Evolutionary conservation across 2,329 filamentous ascomycete species (phyloP).

Genomic region (Xylariaceae sp.): DNA sequence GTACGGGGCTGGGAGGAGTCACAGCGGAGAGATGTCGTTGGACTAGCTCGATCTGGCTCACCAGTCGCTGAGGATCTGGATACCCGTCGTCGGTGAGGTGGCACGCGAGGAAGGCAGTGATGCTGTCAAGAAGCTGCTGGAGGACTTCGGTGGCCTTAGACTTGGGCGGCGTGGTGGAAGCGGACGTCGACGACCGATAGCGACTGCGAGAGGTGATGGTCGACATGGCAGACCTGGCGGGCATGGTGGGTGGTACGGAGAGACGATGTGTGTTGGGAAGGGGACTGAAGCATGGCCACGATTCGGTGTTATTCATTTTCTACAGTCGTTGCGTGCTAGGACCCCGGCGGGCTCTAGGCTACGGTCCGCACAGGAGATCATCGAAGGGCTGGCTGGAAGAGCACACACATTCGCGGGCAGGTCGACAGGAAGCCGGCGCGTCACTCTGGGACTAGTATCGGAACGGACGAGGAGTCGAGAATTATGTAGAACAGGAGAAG

Average conservation of each 20-base stretch:
- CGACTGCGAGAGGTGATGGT: conserved; percentile 38
- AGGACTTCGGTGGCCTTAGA: conserved; percentile 59
- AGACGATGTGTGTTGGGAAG: conserved; percentile 14
- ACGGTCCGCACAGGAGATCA: conserved; percentile 25
- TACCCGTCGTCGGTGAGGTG: conserved; percentile 37
- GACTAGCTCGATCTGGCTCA: conserved; percentile 57
- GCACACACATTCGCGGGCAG: not conserved
- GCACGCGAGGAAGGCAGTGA: conserved; percentile 36
- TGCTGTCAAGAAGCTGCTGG: conserved; percentile 47
- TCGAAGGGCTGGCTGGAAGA: conserved; percentile 20
- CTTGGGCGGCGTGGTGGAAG: conserved; percentile 49
- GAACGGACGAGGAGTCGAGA: not conserved
- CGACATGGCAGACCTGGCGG: conserved; percentile 26
- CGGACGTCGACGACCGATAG: conserved; percentile 60
- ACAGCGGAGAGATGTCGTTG: conserved; percentile 55
- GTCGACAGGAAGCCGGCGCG: not conserved
- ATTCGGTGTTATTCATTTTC: conserved; percentile 27
- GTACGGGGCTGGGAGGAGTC: conserved; percentile 45
- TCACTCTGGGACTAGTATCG: not conserved
- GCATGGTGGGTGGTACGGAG: conserved; percentile 39
- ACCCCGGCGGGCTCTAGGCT: conserved; percentile 30
- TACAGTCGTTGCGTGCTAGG: conserved; percentile 22
- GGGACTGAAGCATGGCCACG: conserved; percentile 8
- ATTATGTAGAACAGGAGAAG: not conserved
- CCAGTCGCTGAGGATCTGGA: conserved; percentile 44